Percentiles rank a stretch among this genome's conserved stretches.
These are phyloP conservation scores for Cephalotrichum gorgonifer DNA, from an alignment of 2,329 filamentous ascomycete genomes.

Conservation along the genomic window DNA sequence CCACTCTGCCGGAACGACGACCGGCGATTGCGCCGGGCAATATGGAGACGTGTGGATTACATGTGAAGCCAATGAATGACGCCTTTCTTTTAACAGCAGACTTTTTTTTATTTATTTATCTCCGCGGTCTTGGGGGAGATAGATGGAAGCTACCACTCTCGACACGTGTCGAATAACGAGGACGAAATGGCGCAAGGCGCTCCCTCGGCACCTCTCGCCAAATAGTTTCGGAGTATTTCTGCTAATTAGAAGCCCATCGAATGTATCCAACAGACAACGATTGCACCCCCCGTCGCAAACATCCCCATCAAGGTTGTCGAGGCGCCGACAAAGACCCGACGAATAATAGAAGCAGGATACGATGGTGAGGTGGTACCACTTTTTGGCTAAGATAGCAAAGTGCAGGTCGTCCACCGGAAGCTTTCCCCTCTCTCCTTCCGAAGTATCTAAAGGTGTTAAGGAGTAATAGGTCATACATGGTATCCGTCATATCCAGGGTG, in stretches of 20 bases:
- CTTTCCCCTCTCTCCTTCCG: background rate
- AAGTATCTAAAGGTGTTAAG: background rate
- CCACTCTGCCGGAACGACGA: background rate
- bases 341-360: conserved; percentile 1
- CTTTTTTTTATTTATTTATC: no score
- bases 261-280: background rate
- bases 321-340: background rate
- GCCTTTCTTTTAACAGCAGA: no score
- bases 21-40: background rate
- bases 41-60: background rate
- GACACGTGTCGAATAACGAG: background rate
- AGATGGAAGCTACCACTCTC: background rate
- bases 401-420: background rate
- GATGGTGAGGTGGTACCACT: background rate
- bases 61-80: no score
- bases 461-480: no score
- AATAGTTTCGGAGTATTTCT: background rate
- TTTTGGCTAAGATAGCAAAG: conserved; percentile 2
- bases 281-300: no score
- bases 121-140: background rate
- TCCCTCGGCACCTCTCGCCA: no score
- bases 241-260: background rate
- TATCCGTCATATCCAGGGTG: no score
- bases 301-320: no score
- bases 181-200: background rate